phyloP scores from a whole-genome alignment of 2,329 filamentous ascomycete genomes.

The Aspergillus fructus region DNA sequence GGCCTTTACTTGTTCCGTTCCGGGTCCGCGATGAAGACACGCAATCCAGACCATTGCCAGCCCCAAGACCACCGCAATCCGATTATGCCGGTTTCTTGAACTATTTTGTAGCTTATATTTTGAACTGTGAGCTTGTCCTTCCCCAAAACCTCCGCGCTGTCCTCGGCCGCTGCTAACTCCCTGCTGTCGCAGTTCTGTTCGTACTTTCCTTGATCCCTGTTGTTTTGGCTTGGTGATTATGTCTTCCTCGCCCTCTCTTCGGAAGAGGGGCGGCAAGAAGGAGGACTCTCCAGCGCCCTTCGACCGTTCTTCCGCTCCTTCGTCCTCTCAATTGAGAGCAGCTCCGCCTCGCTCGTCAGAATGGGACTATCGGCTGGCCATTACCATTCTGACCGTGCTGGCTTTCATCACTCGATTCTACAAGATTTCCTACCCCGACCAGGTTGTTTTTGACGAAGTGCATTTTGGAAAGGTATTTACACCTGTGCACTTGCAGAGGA shows the following conservation, averaged over 20 bases:
- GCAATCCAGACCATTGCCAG: slow-evolving; percentile 17
- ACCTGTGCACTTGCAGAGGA: slow-evolving; percentile 1
- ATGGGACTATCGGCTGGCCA: slow-evolving; percentile 79
- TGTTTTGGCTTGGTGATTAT: slow-evolving; percentile 25
- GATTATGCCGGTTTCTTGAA: slow-evolving; percentile 21
- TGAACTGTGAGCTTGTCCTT: slow-evolving; percentile 5
- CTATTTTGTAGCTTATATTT: slow-evolving; percentile 10
- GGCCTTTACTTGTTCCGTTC: slow-evolving; percentile 24
- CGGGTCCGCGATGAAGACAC: slow-evolving; percentile 21
- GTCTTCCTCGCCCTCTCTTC: slow-evolving; percentile 39
- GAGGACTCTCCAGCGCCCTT: slow-evolving; percentile 28
- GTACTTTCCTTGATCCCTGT: slow-evolving; percentile 14
- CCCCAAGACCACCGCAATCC: slow-evolving; percentile 3
- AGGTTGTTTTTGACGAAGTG: slow-evolving; percentile 98
- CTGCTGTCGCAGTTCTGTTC: slow-evolving; percentile 14
- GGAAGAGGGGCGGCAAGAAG: slow-evolving; percentile 44
- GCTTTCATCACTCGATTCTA: slow-evolving; percentile 94
- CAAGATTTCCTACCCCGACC: slow-evolving; percentile 90
- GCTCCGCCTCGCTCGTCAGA: slow-evolving; percentile 50
- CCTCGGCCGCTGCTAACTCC: slow-evolving; percentile 2
- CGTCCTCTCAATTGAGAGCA: slow-evolving; percentile 14
- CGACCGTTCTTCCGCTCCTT: slow-evolving; percentile 23
- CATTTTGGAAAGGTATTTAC: slow-evolving; percentile 92
- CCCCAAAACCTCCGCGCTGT: background rate
- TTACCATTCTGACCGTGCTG: slow-evolving; percentile 73